Conservation (phyloP, 352 stramenopile genomes). For the Globisporangium megalacanthum region DNA sequence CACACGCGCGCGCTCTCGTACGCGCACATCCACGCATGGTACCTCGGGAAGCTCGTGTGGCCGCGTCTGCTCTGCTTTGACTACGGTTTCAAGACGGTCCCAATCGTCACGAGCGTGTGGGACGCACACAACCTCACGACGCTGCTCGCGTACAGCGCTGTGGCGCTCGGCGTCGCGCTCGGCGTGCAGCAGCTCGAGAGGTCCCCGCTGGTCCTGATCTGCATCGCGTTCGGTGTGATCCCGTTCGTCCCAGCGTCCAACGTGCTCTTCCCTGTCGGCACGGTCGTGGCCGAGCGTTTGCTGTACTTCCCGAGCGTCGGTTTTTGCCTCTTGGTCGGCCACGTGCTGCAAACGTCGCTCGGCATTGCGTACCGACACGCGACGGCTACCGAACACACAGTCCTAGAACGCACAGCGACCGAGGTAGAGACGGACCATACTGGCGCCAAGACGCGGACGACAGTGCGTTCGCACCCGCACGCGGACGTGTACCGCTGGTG, state of each 20-base stretch:
- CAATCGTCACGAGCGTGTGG: constrained; percentile 42
- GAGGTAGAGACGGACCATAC: not conserved
- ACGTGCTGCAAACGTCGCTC: constrained; percentile 26
- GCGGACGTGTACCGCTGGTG: constrained; percentile 4
- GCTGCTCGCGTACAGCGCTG: constrained; percentile 43
- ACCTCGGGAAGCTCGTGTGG: constrained; percentile 87
- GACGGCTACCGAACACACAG: not conserved
- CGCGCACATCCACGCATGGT: constrained; percentile 82
- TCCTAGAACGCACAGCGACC: not conserved
- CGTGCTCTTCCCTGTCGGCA: constrained; percentile 88
- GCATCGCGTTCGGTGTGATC: constrained; percentile 70
- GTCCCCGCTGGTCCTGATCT: constrained; percentile 36
- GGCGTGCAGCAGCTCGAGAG: constrained; percentile 15
- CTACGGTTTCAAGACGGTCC: constrained; percentile 88
- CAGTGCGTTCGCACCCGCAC: not conserved
- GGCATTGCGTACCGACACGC: constrained; percentile 18
- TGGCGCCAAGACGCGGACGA: not conserved
- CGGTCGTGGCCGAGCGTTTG: constrained; percentile 86
- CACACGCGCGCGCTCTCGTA: constrained; percentile 63
- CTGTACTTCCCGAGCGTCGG: constrained; percentile 89
- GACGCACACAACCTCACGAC: constrained; percentile 66
- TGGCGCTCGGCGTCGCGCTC: constrained; percentile 27
- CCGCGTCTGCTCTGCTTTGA: constrained; percentile 86
- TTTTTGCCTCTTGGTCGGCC: constrained; percentile 61
- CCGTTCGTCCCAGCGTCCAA: constrained; percentile 91